Percentiles rank a stretch among this genome's conserved stretches.
Evolutionary conservation across 352 stramenopile species (phyloP).

Genomic region (Globisporangium okanoganense): DNA sequence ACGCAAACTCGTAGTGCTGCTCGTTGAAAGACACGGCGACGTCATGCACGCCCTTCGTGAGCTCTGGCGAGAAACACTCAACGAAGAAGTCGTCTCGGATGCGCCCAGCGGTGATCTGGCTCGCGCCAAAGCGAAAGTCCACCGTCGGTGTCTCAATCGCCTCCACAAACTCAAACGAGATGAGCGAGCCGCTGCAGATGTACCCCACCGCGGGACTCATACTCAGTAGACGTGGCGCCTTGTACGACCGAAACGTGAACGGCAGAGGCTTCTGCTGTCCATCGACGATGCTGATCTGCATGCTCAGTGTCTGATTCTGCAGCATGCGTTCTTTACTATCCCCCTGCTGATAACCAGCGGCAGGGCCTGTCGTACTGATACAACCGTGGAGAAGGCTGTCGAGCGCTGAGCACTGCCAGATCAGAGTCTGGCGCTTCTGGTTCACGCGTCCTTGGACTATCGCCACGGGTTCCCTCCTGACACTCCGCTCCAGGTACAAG

Average conservation of each 20-base stretch:
- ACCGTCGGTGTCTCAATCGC: slow-evolving; percentile 51
- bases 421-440: slow-evolving; percentile 39
- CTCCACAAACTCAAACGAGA: slow-evolving; percentile 66
- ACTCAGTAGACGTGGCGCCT: slow-evolving; percentile 33
- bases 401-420: slow-evolving; percentile 49
- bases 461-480: slow-evolving; percentile 6
- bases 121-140: slow-evolving; percentile 55
- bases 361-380: neutral
- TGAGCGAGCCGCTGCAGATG: slow-evolving; percentile 52
- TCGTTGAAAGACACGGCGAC: slow-evolving; percentile 66
- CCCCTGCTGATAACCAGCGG: neutral
- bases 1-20: slow-evolving; percentile 49
- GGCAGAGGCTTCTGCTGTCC: slow-evolving; percentile 43
- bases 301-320: slow-evolving; percentile 29
- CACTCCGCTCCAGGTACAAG: slow-evolving; percentile 26
- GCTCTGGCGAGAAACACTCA: slow-evolving; percentile 58
- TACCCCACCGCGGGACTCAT: slow-evolving; percentile 60
- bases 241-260: slow-evolving; percentile 60
- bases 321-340: slow-evolving; percentile 30
- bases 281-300: slow-evolving; percentile 58
- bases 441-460: slow-evolving; percentile 34
- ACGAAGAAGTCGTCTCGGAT: slow-evolving; percentile 43
- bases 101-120: slow-evolving; percentile 24
- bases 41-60: slow-evolving; percentile 34
- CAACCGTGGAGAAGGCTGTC: slow-evolving; percentile 3